phyloP scores from a whole-genome alignment of 768 basidiomycete species.

The Favolaschia claudopus region DNA sequence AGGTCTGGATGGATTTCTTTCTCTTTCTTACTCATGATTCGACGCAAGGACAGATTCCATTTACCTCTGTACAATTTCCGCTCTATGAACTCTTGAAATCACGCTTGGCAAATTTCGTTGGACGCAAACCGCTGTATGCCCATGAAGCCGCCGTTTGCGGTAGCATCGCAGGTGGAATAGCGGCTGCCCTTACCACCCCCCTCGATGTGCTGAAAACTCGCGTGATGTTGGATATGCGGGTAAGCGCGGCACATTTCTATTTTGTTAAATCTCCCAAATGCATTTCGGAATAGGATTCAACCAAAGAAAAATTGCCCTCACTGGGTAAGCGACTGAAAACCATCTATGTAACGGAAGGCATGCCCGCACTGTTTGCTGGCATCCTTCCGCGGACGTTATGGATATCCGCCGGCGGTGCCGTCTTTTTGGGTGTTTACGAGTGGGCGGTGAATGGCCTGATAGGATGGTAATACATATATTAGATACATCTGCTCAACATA shows the following conservation, averaged over 20 bases:
- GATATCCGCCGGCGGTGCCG: conserved; percentile 96
- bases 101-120: conserved; percentile 59
- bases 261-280: background rate
- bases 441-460: conserved; percentile 67
- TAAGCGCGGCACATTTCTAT: conserved; percentile 40
- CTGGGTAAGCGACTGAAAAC: conserved; percentile 61
- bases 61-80: conserved; percentile 58
- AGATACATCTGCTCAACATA: conserved; percentile 1
- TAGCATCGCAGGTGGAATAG: conserved; percentile 88
- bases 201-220: conserved; percentile 97
- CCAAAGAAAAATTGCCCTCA: conserved; percentile 59
- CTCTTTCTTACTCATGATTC: conserved; percentile 31
- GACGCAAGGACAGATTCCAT: conserved; percentile 88
- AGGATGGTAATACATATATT: conserved; percentile 27
- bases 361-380: conserved; percentile 81
- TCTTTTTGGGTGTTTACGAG: conserved; percentile 98
- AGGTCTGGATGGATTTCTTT: conserved; percentile 50
- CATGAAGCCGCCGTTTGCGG: conserved; percentile 90
- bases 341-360: conserved; percentile 80
- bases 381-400: conserved; percentile 92
- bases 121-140: conserved; percentile 65
- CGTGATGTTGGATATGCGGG: conserved; percentile 92
- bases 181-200: conserved; percentile 91
- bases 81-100: conserved; percentile 81
- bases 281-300: conserved; percentile 49